A percentile compares a stretch with the other conserved stretches of the same genome.
Evolutionary conservation across 2,329 filamentous ascomycete species (phyloP).

Genomic region (Beauveria scarabaeidicola): DNA sequence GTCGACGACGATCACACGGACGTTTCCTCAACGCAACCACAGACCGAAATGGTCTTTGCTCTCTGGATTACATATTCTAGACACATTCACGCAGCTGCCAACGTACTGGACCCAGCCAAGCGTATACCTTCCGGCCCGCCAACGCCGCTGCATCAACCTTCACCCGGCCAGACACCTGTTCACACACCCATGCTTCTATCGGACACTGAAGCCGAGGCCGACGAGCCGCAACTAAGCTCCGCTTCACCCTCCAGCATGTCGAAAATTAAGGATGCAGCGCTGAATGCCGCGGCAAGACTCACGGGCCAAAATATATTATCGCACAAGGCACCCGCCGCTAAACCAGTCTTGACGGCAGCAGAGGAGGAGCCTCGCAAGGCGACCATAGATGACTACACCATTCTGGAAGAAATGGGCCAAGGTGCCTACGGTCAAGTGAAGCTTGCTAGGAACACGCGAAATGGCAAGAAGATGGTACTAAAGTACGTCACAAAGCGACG

Average conservation of each 20-base stretch:
- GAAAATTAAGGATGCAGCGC: constrained; percentile 46
- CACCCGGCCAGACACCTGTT: constrained; percentile 59
- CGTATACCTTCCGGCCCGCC: constrained; percentile 44
- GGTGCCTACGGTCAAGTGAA: constrained; percentile 98
- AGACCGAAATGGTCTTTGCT: constrained; percentile 80
- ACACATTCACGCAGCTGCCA: constrained; percentile 71
- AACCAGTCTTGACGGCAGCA: constrained; percentile 21
- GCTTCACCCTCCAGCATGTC: constrained; percentile 40
- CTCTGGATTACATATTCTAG: constrained; percentile 96
- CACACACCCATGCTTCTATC: constrained; percentile 51
- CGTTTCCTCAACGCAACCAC: constrained; percentile 26
- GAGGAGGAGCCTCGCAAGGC: constrained; percentile 53
- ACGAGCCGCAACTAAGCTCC: constrained; percentile 35
- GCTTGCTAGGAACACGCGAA: constrained; percentile 76
- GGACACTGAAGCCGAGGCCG: constrained; percentile 36
- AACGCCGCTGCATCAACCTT: constrained; percentile 71
- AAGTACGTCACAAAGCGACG: constrained; percentile 97
- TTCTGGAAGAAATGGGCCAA: constrained; percentile 97
- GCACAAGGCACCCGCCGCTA: constrained; percentile 23
- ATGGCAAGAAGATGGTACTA: constrained; percentile 77
- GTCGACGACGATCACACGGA: constrained; percentile 35
- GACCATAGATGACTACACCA: constrained; percentile 79
- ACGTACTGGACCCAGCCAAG: constrained; percentile 45
- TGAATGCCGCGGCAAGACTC: constrained; percentile 46
- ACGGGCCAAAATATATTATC: constrained; percentile 31